phyloP scores from a whole-genome alignment of 495 filamentous ascomycete species.

The Penicillium daleae region DNA sequence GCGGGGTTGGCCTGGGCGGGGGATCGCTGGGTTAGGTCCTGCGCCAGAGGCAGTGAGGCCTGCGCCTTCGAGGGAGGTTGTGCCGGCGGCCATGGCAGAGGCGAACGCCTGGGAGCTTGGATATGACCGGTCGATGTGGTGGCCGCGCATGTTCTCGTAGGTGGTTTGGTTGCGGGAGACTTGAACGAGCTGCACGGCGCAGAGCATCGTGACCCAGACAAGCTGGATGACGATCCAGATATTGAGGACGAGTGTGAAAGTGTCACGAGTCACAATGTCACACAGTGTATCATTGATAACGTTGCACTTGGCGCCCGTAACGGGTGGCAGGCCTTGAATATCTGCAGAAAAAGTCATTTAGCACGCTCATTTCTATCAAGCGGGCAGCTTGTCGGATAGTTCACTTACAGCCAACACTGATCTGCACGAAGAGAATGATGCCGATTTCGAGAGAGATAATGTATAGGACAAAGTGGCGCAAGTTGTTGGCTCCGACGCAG shows the following conservation, averaged over 20 bases:
- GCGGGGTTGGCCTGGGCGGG: constrained; percentile 47
- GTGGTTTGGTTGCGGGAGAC: constrained; percentile 91
- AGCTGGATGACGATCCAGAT: constrained; percentile 83
- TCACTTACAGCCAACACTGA: constrained; percentile 59
- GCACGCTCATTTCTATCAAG: constrained; percentile 1
- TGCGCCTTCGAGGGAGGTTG: constrained; percentile 67
- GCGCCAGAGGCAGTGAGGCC: constrained; percentile 63
- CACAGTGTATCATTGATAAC: constrained; percentile 76
- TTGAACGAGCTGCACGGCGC: constrained; percentile 89
- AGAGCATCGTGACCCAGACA: constrained; percentile 93
- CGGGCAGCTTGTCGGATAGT: not conserved
- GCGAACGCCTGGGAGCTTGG: constrained; percentile 68
- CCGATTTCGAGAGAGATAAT: constrained; percentile 75
- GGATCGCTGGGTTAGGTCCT: constrained; percentile 50
- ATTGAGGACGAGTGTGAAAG: constrained; percentile 77
- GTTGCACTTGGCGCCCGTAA: constrained; percentile 63
- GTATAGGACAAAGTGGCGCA: constrained; percentile 93
- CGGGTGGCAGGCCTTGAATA: constrained; percentile 56
- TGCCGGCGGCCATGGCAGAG: constrained; percentile 76
- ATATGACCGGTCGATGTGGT: constrained; percentile 55
- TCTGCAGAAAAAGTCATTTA: constrained; percentile 44
- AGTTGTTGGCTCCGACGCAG: constrained; percentile 92
- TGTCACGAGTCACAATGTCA: constrained; percentile 71
- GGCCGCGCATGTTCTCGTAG: constrained; percentile 88
- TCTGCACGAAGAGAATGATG: constrained; percentile 63